Conservation (phyloP, 2,329 filamentous ascomycete species). For the Ascochyta clinopodiicola region DNA sequence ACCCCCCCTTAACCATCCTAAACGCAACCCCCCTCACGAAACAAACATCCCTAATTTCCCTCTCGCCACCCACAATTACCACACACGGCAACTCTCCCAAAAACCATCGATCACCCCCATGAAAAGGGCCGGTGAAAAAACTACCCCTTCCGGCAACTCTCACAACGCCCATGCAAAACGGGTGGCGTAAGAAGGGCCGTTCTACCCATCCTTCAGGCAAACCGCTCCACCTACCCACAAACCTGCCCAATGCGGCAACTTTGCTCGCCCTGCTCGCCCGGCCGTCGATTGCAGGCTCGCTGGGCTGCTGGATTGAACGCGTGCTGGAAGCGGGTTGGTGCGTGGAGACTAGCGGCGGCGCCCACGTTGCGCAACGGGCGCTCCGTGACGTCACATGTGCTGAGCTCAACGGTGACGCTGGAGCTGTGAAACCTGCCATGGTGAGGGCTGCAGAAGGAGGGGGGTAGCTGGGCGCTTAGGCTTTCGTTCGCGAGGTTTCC, state of each 20-base stretch:
- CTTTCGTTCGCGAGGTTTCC: no score
- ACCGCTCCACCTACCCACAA: not conserved
- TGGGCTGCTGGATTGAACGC: not conserved
- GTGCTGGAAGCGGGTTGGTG: not conserved
- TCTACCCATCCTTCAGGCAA: conserved; percentile 1
- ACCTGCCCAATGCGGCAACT: not conserved
- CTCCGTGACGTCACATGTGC: not conserved
- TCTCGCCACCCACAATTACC: not conserved
- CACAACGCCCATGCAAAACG: not conserved
- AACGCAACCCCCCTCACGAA: no score
- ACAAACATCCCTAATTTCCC: no score
- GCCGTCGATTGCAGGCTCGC: not conserved
- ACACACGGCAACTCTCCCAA: not conserved
- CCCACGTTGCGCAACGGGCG: not conserved
- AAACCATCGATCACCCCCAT: not conserved
- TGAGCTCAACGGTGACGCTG: not conserved
- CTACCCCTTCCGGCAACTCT: conserved; percentile 1
- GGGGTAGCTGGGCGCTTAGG: not conserved
- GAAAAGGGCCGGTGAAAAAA: conserved; percentile 9
- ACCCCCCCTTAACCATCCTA: not conserved
- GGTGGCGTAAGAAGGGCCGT: conserved; percentile 19
- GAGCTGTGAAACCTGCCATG: not conserved
- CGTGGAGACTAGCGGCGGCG: not conserved
- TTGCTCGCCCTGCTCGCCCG: no score
- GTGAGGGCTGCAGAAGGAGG: not conserved